A percentile compares a stretch with the other conserved stretches of the same genome.
These are phyloP conservation scores for Chlorencoelia australis DNA, from an alignment of 2,329 filamentous ascomycete genomes.

Conservation along the genomic window DNA sequence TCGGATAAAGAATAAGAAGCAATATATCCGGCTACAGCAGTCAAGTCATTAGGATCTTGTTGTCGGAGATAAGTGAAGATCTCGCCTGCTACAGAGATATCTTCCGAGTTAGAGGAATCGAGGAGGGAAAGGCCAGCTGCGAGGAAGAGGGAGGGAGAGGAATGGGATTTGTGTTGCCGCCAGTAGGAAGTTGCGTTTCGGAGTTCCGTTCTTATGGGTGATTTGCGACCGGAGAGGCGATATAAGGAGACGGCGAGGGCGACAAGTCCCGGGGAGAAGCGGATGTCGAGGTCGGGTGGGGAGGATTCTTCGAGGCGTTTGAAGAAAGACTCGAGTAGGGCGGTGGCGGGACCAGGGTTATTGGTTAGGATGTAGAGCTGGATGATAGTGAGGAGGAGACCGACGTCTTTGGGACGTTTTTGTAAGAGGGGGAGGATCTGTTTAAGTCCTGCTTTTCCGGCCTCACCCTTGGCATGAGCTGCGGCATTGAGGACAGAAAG, in stretches of 20 bases:
- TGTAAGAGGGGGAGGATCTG: constrained; percentile 60
- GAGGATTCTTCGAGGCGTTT: constrained; percentile 55
- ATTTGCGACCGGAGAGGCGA: constrained; percentile 61
- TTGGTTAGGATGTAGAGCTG: constrained; percentile 69
- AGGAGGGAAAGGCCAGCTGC: constrained; percentile 79
- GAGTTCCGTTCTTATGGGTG: constrained; percentile 62
- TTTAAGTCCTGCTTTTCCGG: constrained; percentile 59
- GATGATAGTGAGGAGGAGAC: constrained; percentile 66
- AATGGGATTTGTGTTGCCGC: constrained; percentile 52
- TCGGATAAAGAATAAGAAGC: constrained; percentile 64
- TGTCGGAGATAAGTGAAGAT: constrained; percentile 66
- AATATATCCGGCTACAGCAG: constrained; percentile 73
- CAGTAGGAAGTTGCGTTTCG: constrained; percentile 74
- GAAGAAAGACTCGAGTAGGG: constrained; percentile 68
- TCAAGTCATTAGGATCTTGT: constrained; percentile 54
- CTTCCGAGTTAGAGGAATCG: constrained; percentile 58
- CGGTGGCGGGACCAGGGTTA: constrained; percentile 63
- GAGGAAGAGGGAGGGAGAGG: constrained; percentile 57
- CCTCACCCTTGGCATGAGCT: constrained; percentile 54
- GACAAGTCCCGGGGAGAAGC: constrained; percentile 77
- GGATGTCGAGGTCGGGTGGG: constrained; percentile 52
- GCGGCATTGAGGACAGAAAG: constrained; percentile 62
- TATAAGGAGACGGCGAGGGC: constrained; percentile 74
- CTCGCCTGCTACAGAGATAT: constrained; percentile 61
- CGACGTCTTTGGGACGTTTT: constrained; percentile 68